A percentile compares a stretch with the other conserved stretches of the same genome.
These are phyloP conservation scores for Auricularia heimuer DNA, from an alignment of 768 basidiomycete genomes.

Conservation along the genomic window DNA sequence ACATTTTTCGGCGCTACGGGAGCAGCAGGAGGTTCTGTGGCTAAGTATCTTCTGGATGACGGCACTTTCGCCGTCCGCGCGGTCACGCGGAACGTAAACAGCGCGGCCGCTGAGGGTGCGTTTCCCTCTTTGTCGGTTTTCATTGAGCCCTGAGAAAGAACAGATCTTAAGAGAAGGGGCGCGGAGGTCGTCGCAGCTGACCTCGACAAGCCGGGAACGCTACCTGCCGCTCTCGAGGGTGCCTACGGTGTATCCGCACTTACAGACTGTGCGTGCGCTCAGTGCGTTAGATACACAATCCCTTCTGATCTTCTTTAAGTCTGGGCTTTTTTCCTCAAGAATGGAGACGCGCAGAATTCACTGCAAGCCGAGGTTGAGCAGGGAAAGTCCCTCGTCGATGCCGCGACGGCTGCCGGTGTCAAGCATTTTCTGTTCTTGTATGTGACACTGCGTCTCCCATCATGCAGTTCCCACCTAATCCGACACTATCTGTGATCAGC, in stretches of 20 bases:
- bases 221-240: conserved; percentile 19
- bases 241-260: conserved; percentile 26
- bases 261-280: conserved; percentile 6
- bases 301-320: neutral
- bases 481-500: neutral
- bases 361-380: conserved; percentile 9
- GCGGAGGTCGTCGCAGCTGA: conserved; percentile 14
- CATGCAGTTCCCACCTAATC: neutral
- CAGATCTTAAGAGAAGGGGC: conserved; percentile 8
- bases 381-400: conserved; percentile 13
- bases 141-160: neutral
- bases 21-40: conserved; percentile 22
- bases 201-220: conserved; percentile 16
- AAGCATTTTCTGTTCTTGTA: conserved; percentile 12
- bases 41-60: conserved; percentile 23
- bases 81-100: conserved; percentile 22
- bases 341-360: neutral
- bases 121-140: neutral
- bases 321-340: neutral
- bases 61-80: conserved; percentile 26
- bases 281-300: neutral
- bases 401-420: conserved; percentile 9
- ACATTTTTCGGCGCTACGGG: conserved; percentile 31
- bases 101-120: conserved; percentile 17
- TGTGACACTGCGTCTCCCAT: no score